Percentiles rank a stretch among this genome's conserved stretches.
These are phyloP conservation scores for Diaporthe vexans DNA, from an alignment of 2,329 filamentous ascomycete species.

Conservation along the genomic window DNA sequence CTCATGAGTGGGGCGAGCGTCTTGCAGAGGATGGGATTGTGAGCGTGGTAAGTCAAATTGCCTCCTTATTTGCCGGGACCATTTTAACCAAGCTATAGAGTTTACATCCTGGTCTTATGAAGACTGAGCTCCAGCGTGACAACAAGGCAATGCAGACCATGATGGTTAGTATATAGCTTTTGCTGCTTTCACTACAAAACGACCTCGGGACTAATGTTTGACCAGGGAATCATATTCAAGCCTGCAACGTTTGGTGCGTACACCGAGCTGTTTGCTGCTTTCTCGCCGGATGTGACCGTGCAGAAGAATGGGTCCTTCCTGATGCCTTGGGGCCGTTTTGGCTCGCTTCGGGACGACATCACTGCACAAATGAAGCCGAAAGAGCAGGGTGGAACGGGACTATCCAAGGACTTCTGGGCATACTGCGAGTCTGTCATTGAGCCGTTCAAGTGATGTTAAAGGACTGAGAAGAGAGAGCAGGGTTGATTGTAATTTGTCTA, in stretches of 20 bases:
- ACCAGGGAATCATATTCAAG: conserved; percentile 31
- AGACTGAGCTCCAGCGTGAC: conserved; percentile 29
- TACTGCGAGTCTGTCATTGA: conserved; percentile 25
- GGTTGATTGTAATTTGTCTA: too few species aligned
- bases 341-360: conserved; percentile 18
- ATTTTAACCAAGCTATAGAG: background rate
- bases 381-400: conserved; percentile 5
- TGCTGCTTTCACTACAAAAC: background rate
- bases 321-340: conserved; percentile 41
- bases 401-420: conserved; percentile 15
- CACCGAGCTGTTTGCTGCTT: conserved; percentile 62
- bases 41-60: conserved; percentile 14
- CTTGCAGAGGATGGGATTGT: conserved; percentile 18
- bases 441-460: background rate
- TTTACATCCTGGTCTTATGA: conserved; percentile 24
- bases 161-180: background rate
- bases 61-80: too few species aligned
- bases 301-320: conserved; percentile 48
- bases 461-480: background rate
- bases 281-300: conserved; percentile 58
- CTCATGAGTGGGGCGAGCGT: conserved; percentile 17
- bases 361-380: background rate
- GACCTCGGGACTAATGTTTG: background rate
- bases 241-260: conserved; percentile 58
- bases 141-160: conserved; percentile 23